Base-by-base conservation (phyloP, 2,329 filamentous ascomycete genomes). In the Pseudocercospora fijiensis region DNA sequence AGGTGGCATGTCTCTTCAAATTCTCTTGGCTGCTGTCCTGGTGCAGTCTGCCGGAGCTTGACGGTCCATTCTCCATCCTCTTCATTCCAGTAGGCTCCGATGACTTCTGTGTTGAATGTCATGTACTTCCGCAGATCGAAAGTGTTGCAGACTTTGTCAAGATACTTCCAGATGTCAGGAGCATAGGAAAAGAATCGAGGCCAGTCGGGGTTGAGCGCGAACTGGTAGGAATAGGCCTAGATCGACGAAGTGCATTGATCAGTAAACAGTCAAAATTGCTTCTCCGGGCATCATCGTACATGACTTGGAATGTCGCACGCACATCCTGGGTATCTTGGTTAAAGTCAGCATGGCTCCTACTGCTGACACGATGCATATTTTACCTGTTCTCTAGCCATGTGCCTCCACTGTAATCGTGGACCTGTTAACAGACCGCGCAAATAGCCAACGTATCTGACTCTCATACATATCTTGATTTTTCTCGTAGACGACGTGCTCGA, bases 101-200 rank as follows among this genome's bases (percentile, higher is more conserved):
- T 72, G 11, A 83, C 78, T 66, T 82, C 76, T 8, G 79, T 81
- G 61, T 81, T 79, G 74, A 84, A 83, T 1, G 72, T 80, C 80
- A 84, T 84, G 71, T 82, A 83, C 65, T 83, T 83, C 49, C 79
- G 76, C 3, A 84, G 74, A 49, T 78, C 80, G 62, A 82, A 84
- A 0, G 76, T 77, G 4, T 82, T 74, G 67, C 79, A 81, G 16
- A 84, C 79, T 65, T 80, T 81, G 61, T 79, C 71, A 0, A 84
- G 76, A 64, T 84, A 84, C 51, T 77, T 76, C 71, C 78, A 79
- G 60, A 83, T 82, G 58, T 83, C 81, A 1, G 76, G 74, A 1
- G 78, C 76, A 66, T 79, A 78, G 8, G 78, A 79, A 69, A 80
- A 82, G 74, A 79, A 80, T 5, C 77, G 75, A 3, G 80, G 77